Base-by-base conservation (phyloP, 2,329 filamentous ascomycete species). In the Neonectria ditissima region DNA sequence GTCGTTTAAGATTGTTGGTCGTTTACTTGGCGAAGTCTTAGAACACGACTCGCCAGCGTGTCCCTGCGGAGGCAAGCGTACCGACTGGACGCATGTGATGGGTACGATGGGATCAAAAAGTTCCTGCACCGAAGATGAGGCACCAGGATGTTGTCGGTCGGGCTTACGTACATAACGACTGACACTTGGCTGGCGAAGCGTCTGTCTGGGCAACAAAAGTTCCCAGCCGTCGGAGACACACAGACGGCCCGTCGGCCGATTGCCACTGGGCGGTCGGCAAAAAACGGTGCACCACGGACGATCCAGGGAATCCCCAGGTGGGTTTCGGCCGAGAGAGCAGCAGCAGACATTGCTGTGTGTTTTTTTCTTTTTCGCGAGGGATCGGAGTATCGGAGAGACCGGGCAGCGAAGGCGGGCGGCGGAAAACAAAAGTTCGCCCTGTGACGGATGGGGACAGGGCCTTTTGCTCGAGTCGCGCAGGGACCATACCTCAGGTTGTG, bases 391-490 rank as follows among this genome's bases (percentile, higher is more conserved):
- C 47, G 28, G 47, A 32, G 47, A 32, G 26, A 50, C 51, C 39
- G 55, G 50, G 48, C 58, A 55, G 30, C 34, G 14, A n/a, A 14
- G 13, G 32, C n/a, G 43, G 32, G 60, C 48, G 60, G 41, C 8
- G 34, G 14, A 43, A 43, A 59, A 63, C 55, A 59, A 63, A 59
- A 63, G 60, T 63, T 59, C 60, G 60, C 53, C 24, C 16, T 43
- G 24, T 30, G 60, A 48, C 51, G 39, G 48, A 63, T 59, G 34
- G 60, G 60, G 60, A 57, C 54, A 63, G 62, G 62, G 61, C 50
- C 62, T 62, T 55, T 65, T 65, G 62, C 48, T 57, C 32, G 39
- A 50, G 53, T 54, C 30, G 58, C 54, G 58, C 58, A 63, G 60
- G 60, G 60, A 63, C 48, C 60, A 30, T 63, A 48, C 48, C 34